These are phyloP conservation scores for Cardamine chenopodiifolia DNA, from an alignment of 345 rosid genomes.

Conservation along the genomic window DNA sequence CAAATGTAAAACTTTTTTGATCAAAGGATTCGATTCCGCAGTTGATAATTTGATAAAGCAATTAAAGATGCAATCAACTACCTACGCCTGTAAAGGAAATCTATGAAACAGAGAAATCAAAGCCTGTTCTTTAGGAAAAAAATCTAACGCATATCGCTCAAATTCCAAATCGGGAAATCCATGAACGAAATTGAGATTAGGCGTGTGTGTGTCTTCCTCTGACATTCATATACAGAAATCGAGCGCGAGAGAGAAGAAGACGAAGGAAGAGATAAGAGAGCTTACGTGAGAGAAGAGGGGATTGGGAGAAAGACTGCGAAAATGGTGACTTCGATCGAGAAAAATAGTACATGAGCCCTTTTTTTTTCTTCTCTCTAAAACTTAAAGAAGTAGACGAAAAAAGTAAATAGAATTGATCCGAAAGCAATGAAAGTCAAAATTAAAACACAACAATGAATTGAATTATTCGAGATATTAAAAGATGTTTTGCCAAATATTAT, in stretches of 20 bases:
- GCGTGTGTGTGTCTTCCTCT: neutral
- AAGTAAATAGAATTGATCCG: too few species aligned
- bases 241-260: conserved; percentile 13
- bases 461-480: neutral
- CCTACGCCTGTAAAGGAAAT: neutral
- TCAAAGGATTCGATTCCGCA: neutral
- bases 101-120: conserved; percentile 19
- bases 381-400: neutral
- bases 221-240: neutral
- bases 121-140: neutral
- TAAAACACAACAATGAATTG: neutral
- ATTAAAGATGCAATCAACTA: neutral
- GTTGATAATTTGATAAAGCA: neutral
- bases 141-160: neutral
- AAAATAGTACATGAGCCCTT: neutral
- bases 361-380: neutral
- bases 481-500: neutral
- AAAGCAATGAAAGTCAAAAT: neutral
- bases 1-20: neutral
- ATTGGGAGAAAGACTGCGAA: conserved; percentile 21
- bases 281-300: conserved; percentile 32
- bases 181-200: neutral
- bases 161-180: conserved; percentile 19
- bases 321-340: conserved; percentile 25
- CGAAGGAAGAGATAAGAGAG: conserved; percentile 17